phyloP scores from a whole-genome alignment of 129 eudicot genomes.

The Helianthus tuberosus region DNA sequence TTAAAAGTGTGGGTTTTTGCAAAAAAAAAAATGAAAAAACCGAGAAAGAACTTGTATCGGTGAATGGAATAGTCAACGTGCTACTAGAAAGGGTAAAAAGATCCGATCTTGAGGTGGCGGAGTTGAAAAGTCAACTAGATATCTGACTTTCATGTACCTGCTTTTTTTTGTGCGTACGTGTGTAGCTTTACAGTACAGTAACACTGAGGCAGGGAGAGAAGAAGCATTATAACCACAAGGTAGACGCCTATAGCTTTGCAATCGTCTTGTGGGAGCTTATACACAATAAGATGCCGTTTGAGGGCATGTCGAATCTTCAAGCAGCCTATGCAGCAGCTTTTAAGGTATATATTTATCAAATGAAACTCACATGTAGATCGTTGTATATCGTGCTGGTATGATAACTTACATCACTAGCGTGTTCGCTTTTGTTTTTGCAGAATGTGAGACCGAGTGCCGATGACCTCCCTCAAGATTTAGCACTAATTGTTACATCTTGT shows the following conservation, averaged over 20 bases:
- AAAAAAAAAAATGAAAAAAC: no score
- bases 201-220: conserved; percentile 86
- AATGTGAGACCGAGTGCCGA: conserved; percentile 82
- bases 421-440: conserved; percentile 36
- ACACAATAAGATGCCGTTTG: conserved; percentile 78
- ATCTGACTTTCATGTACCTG: neutral
- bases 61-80: conserved; percentile 24
- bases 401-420: neutral
- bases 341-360: conserved; percentile 54
- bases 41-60: conserved; percentile 35
- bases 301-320: conserved; percentile 72
- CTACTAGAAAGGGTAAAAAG: conserved; percentile 43
- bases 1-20: no score
- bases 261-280: conserved; percentile 90
- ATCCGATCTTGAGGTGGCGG: conserved; percentile 31
- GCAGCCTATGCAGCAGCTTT: conserved; percentile 95
- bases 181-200: conserved; percentile 85
- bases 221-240: conserved; percentile 85
- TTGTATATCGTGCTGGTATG: neutral
- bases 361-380: neutral
- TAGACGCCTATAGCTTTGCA: conserved; percentile 88
- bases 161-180: neutral
- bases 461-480: conserved; percentile 76
- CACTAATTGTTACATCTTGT: conserved; percentile 73
- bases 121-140: conserved; percentile 48